phyloP scores from a whole-genome alignment of 345 rosid genomes.

The Sonneratia caseolaris region DNA sequence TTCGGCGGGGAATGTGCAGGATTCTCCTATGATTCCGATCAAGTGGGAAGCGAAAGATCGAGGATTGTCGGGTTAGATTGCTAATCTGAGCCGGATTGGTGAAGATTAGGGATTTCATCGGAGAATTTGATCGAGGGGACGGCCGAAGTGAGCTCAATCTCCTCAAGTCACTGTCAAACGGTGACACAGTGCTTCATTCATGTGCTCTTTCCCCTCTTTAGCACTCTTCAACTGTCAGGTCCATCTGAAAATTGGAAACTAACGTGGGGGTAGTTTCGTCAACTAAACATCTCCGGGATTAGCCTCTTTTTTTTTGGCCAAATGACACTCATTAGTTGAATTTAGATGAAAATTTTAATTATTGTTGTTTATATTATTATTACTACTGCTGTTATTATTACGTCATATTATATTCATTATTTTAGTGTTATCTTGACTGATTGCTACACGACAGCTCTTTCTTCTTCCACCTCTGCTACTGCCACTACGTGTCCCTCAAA shows the following conservation, averaged over 20 bases:
- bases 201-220: not conserved
- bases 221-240: not conserved
- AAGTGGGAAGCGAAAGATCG: not conserved
- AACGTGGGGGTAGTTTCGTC: not conserved
- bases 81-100: constrained; percentile 1
- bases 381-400: too few relatives aligned
- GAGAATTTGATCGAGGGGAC: not conserved
- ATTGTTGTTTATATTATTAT: too few relatives aligned
- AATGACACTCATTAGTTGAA: too few relatives aligned
- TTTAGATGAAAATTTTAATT: too few relatives aligned
- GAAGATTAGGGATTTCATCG: constrained; percentile 6
- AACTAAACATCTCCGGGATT: not conserved
- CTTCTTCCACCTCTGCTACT: not conserved
- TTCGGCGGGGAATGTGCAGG: not conserved
- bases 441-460: not conserved
- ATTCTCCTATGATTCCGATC: not conserved
- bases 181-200: not conserved
- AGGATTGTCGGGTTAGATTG: not conserved
- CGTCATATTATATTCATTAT: too few relatives aligned
- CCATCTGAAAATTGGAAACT: not conserved
- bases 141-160: not conserved
- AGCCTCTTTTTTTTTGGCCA: too few relatives aligned
- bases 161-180: not conserved
- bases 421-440: too few relatives aligned
- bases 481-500: not conserved